Evolutionary conservation across 495 filamentous ascomycete genomes (phyloP).

Genomic region (Trichocladium antarcticum): DNA sequence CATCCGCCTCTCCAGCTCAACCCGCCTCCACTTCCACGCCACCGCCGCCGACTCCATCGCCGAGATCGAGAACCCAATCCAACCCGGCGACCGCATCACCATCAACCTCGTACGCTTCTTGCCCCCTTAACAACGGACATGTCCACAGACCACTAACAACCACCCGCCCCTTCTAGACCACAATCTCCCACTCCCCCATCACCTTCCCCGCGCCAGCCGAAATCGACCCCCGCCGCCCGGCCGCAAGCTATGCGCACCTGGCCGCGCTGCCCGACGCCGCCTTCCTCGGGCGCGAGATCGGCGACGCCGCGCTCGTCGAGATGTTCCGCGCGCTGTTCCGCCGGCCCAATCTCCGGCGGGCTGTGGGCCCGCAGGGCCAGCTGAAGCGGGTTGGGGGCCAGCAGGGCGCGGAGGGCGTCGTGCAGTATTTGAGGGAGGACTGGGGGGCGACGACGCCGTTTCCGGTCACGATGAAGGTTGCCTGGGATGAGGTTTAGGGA

Average conservation of each 20-base stretch:
- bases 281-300: slow-evolving; percentile 51
- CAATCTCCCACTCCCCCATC: slow-evolving; percentile 54
- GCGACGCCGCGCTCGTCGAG: slow-evolving; percentile 50
- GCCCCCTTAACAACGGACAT: background rate
- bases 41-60: slow-evolving; percentile 36
- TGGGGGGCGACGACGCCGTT: slow-evolving; percentile 61
- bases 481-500: slow-evolving; percentile 31
- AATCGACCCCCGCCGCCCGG: slow-evolving; percentile 52
- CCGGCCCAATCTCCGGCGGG: slow-evolving; percentile 53
- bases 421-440: slow-evolving; percentile 64
- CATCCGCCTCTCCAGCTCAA: slow-evolving; percentile 36
- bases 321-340: slow-evolving; percentile 60
- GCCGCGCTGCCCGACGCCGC: slow-evolving; percentile 49
- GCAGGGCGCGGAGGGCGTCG: slow-evolving; percentile 39
- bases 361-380: slow-evolving; percentile 54
- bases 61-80: slow-evolving; percentile 39
- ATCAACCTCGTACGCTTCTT: slow-evolving; percentile 42
- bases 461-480: slow-evolving; percentile 55
- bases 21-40: slow-evolving; percentile 42
- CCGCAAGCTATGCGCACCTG: slow-evolving; percentile 59
- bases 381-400: slow-evolving; percentile 52
- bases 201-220: no score
- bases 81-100: slow-evolving; percentile 34
- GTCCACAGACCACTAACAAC: slow-evolving; percentile 40
- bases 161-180: slow-evolving; percentile 31